phyloP scores from a whole-genome alignment of 1,284 basidiomycete species.

The Pyrrhoderma lamaoense region DNA sequence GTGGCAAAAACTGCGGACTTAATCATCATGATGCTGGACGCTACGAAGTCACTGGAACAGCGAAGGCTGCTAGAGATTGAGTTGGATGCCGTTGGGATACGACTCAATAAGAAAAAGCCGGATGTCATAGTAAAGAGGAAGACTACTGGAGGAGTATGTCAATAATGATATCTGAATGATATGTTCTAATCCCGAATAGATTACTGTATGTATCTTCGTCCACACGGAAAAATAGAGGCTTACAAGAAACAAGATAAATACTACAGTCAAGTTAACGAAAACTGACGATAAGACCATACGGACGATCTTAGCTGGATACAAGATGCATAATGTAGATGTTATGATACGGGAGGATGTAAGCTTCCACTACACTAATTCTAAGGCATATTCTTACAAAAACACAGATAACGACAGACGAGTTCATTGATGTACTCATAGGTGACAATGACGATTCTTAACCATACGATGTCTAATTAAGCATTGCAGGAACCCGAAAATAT shows the following conservation, averaged over 20 bases:
- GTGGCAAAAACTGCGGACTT: constrained; percentile 95
- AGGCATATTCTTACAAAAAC: background rate
- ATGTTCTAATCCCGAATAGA: constrained; percentile 28
- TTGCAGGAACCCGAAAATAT: constrained; percentile 83
- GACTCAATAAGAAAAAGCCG: constrained; percentile 84
- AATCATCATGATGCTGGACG: constrained; percentile 92
- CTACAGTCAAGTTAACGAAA: constrained; percentile 88
- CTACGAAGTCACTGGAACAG: constrained; percentile 94
- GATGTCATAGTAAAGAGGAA: constrained; percentile 84
- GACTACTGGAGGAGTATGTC: constrained; percentile 82
- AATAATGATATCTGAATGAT: background rate
- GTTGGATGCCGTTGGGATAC: constrained; percentile 93
- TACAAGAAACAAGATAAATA: constrained; percentile 55
- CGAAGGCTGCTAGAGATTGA: constrained; percentile 84
- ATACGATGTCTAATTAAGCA: constrained; percentile 10
- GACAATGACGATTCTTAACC: constrained; percentile 18
- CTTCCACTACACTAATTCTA: constrained; percentile 14
- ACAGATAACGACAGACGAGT: constrained; percentile 92
- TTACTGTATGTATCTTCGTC: constrained; percentile 36
- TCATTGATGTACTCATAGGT: constrained; percentile 95
- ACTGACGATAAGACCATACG: constrained; percentile 94
- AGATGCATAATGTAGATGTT: constrained; percentile 90
- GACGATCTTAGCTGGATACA: constrained; percentile 84
- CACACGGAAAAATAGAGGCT: constrained; percentile 15
- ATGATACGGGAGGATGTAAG: constrained; percentile 94